Base-by-base conservation (phyloP, 306 rosid genomes). In the Corylus avellana region DNA sequence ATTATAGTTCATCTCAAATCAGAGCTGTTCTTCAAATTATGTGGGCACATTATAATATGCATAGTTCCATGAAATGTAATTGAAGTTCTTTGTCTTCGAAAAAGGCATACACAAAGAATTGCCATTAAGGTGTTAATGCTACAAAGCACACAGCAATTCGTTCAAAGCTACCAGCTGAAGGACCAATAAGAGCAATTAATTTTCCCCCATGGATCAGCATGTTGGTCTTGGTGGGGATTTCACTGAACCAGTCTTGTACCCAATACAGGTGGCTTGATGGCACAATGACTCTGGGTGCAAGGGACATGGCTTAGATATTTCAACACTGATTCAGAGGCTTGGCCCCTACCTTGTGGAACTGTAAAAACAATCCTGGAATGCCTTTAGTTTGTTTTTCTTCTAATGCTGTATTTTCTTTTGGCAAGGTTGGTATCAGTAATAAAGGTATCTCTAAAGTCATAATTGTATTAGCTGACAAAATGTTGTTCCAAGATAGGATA, bases 191-290 rank as follows among this genome's bases (percentile, higher is more conserved):
- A 85, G 80, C 93, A 70, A 93, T 95, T 77, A 54, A 93, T 80
- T 95, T 95, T 78, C 93, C 99, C 84, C 99, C 93, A 81, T 95
- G 98, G 99, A 95, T 97, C 75, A 80, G 91, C 82, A 95, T 95
- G 99, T 81, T 95, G 91, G 93, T 93, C 86, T 91, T 95, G 71
- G 93, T 95, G 46, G 94, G 91, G 87, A 8, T 4, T 25, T 79
- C 98, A 71, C 39, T 95, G 86, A 74, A 79, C 4, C 84, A 89
- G 48, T 73, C 83, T 81, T 68, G 75, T 75, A 75, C 91, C 57
- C 74, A 50, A 25, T 93, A 88, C 91, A 86, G 97, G 88, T 91
- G 99, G 84, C 98, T 93, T 85, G 99, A 95, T 85, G 98, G 97
- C 77, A 87, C 91, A 79, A 95, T 95, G 99, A 82, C 88, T 75